Conservation (phyloP, 495 filamentous ascomycete genomes). For the Aspergillus steynii region DNA sequence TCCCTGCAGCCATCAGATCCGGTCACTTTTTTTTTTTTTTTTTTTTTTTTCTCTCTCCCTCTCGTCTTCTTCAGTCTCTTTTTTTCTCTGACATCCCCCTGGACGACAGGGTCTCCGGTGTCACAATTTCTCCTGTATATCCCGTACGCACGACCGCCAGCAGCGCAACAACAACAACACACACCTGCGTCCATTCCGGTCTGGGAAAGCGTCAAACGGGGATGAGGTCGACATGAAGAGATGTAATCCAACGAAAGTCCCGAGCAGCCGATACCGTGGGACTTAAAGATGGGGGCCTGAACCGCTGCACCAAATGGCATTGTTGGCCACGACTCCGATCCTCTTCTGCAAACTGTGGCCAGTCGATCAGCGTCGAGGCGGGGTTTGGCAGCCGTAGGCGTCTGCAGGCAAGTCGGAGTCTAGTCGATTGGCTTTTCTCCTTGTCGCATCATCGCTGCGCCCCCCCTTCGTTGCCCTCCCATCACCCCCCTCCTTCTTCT, state of each 20-base stretch:
- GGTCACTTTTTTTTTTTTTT: not conserved
- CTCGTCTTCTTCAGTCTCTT: not conserved
- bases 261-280: conserved; percentile 1
- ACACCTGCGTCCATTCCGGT: not conserved
- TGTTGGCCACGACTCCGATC: conserved; percentile 17
- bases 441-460: conserved; percentile 18
- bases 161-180: not conserved
- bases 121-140: not conserved
- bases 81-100: not conserved
- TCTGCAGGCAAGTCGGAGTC: conserved; percentile 20
- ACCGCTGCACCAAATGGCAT: conserved; percentile 12
- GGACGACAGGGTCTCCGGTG: not conserved
- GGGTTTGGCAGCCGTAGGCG: conserved; percentile 24
- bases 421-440: conserved; percentile 2
- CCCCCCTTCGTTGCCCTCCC: conserved; percentile 10
- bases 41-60: not conserved
- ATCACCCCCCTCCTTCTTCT: conserved; percentile 5
- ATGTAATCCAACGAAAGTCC: not conserved
- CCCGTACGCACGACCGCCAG: not conserved
- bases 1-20: not conserved
- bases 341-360: conserved; percentile 13
- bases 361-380: conserved; percentile 13
- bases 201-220: not conserved
- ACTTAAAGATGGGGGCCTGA: conserved; percentile 1
- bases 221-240: not conserved